phyloP scores from a whole-genome alignment of 2,329 filamentous ascomycete species.

The Talaromyces atroroseus region DNA sequence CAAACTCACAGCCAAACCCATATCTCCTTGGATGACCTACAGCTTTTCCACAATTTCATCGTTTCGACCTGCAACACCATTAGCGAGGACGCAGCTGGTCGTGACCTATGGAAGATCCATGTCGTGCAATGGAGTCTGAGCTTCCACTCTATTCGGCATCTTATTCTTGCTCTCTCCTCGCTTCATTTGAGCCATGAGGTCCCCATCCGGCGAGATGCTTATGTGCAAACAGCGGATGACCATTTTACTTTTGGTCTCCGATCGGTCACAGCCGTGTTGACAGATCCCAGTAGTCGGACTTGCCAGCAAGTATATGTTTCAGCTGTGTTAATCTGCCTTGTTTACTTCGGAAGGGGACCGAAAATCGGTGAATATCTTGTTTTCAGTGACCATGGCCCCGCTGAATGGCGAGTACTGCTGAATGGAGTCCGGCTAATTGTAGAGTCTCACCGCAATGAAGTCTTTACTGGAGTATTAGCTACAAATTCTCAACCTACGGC shows the following conservation, averaged over 20 bases:
- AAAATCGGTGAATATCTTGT: constrained; percentile 27
- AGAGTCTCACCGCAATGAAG: neutral
- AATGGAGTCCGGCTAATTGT: constrained; percentile 25
- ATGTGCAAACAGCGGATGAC: constrained; percentile 24
- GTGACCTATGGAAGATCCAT: constrained; percentile 25
- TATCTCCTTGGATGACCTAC: neutral
- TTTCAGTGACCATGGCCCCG: constrained; percentile 24
- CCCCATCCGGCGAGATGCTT: constrained; percentile 17
- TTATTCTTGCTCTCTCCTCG: constrained; percentile 27
- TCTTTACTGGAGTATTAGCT: constrained; percentile 1
- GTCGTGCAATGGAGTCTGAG: constrained; percentile 27
- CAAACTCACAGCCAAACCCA: too few species aligned
- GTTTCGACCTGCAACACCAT: constrained; percentile 2
- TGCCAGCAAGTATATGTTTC: constrained; percentile 31
- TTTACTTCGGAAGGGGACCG: constrained; percentile 30
- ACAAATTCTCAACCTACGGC: too few species aligned
- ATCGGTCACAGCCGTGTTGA: constrained; percentile 26
- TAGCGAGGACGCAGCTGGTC: neutral
- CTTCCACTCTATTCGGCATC: constrained; percentile 29
- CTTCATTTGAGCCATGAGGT: constrained; percentile 23
- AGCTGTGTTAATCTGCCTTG: constrained; percentile 26
- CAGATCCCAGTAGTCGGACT: constrained; percentile 21
- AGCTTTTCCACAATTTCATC: constrained; percentile 7
- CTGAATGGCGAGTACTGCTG: constrained; percentile 30
- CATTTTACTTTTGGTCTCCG: constrained; percentile 32